Evolutionary conservation across 177 flowering plant genomes (phyloP).

Genomic region (Vitis hybrid): DNA sequence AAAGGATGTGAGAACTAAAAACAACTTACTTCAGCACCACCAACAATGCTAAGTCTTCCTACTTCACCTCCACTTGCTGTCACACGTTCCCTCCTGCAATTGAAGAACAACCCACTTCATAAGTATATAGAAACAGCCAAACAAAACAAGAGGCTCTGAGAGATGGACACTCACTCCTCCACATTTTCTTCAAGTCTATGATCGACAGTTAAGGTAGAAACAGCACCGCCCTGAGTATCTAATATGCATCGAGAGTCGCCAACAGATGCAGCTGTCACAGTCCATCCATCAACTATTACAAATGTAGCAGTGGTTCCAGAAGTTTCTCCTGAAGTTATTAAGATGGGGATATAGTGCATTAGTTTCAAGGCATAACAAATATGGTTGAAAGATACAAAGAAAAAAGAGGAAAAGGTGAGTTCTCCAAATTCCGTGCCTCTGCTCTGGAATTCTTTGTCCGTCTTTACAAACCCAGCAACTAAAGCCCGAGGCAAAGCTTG

Average conservation of each 20-base stretch:
- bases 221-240: slow-evolving; percentile 71
- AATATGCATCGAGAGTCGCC: slow-evolving; percentile 92
- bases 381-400: background rate
- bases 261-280: slow-evolving; percentile 89
- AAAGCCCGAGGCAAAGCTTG: slow-evolving; percentile 86
- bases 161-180: slow-evolving; percentile 63
- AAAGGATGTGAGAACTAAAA: background rate
- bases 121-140: background rate
- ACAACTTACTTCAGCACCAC: slow-evolving; percentile 64
- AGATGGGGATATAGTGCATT: background rate
- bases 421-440: slow-evolving; percentile 45
- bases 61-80: slow-evolving; percentile 96
- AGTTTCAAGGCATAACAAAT: background rate
- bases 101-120: slow-evolving; percentile 6
- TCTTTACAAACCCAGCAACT: slow-evolving; percentile 91
- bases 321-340: slow-evolving; percentile 62
- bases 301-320: slow-evolving; percentile 93
- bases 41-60: slow-evolving; percentile 79
- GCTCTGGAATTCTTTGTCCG: slow-evolving; percentile 86
- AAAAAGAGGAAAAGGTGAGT: background rate
- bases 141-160: background rate
- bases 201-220: slow-evolving; percentile 76
- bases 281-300: slow-evolving; percentile 89
- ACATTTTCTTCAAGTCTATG: slow-evolving; percentile 90
- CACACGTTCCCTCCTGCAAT: slow-evolving; percentile 80